These are phyloP conservation scores for Phytophthora cactorum DNA, from an alignment of 352 stramenopile genomes.

Conservation along the genomic window DNA sequence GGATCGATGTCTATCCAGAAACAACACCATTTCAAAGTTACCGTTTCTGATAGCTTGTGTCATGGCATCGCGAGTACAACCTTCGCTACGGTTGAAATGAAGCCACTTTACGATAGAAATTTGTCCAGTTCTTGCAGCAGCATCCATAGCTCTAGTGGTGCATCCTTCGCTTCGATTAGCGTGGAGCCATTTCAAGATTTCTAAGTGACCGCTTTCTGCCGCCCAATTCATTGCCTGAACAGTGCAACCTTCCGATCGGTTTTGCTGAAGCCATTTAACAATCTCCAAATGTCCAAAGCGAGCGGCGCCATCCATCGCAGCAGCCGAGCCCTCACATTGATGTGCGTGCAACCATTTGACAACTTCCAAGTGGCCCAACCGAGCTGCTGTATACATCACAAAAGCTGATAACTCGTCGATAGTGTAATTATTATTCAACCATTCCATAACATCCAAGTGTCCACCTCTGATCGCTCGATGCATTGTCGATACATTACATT, in stretches of 20 bases:
- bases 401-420: constrained; percentile 1
- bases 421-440: constrained; percentile 14
- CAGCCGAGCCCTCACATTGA: constrained; percentile 1
- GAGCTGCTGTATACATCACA: constrained; percentile 18
- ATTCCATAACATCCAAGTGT: constrained; percentile 19
- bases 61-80: constrained; percentile 17
- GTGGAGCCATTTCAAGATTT: constrained; percentile 21
- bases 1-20: constrained; percentile 3
- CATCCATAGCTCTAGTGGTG: constrained; percentile 17
- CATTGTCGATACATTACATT: constrained; percentile 12
- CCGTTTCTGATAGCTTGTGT: constrained; percentile 6
- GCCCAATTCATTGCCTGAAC: constrained; percentile 11
- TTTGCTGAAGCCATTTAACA: constrained; percentile 11
- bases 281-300: constrained; percentile 15
- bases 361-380: constrained; percentile 10
- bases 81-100: constrained; percentile 19
- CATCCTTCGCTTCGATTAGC: constrained; percentile 20
- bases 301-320: constrained; percentile 15
- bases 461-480: constrained; percentile 1
- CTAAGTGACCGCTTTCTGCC: constrained; percentile 10
- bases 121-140: constrained; percentile 10
- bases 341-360: constrained; percentile 11
- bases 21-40: constrained; percentile 15
- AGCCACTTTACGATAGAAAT: constrained; percentile 30
- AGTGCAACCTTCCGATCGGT: constrained; percentile 15